Base-by-base conservation (phyloP, 1,284 basidiomycete genomes). In the Irpex sp. region DNA sequence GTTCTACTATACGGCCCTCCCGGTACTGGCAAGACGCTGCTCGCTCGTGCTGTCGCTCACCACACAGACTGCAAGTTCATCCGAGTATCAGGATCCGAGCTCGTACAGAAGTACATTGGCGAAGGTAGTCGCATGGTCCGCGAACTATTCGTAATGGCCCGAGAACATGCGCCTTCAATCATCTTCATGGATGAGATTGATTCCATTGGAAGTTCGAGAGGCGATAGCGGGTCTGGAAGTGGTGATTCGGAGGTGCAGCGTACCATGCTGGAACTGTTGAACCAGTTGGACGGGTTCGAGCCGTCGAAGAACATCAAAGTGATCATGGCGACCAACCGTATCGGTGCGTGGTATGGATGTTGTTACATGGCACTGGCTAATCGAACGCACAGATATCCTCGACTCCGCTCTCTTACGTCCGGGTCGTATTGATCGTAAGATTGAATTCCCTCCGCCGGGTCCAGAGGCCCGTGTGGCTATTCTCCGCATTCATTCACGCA, bases 151-250 rank as follows among this genome's bases (percentile, higher is more conserved):
- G 95, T 98, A 67, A 98, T 98, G 97, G 97, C 97, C 1, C 80
- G 96, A 67, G 97, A 98, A 76, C 96, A 98, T 74, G 97, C 97
- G 31, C 97, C 97, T n/a, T 93, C 91, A 75, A 98, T 99, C 80
- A 97, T 99, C 74, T 98, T 99, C 81, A 98, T 99, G 95, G 97
- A 99, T 78, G 97, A 99, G 77, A 98, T 99, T 69, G 97, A 99
- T 79, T 96, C 94, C 21, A 99, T 99, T 71, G 97, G 97, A 60
- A 94, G 92, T 65, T 95, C 93, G 62, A 81, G 97, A 74, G 95
- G 95, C 26, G 94, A 95, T 70, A 89, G 92, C 68, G 92, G 93
- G 9, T 92, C 92, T 31, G 92, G 93, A 0, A 88, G 92, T 53
- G 94, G 95, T 1, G 97, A 99, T 73, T 97, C 94, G 4, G 97